Evolutionary conservation across 2,329 filamentous ascomycete species (phyloP), one percentile per base, ranked within the genome.

Genomic region (Ophiosphaerella narmari): DNA sequence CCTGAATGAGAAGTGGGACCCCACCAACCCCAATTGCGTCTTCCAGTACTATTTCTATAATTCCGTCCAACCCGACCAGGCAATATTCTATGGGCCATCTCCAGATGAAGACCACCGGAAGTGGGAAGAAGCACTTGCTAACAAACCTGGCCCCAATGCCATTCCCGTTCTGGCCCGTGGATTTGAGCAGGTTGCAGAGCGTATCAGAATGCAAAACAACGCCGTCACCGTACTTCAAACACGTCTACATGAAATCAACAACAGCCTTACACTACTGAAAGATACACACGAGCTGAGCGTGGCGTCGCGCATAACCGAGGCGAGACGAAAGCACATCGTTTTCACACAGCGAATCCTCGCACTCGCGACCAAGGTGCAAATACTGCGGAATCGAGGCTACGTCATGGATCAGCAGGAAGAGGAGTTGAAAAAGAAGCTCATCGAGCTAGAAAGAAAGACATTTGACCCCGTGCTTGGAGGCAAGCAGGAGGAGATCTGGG

Each of bases 1-100:
- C 23, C 80, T 94, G 35, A 77, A 84, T 44, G 79, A 84, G 52
- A 91, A 92, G 75, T 94, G 90, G 90, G 81, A 89, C 54, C 86
- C 88, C 1, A 74, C 80, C 23, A 82, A 80, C 69, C 80, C 84
- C 18, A 85, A 84, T 67, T 91, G 88, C 63, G 84, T 83, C 24
- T 91, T 94, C 77, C 88, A 90, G 72, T 80, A 89, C 67, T 93
- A 93, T 77, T 90, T 94, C 72, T 95, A 94, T 80, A 94, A 94
- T 75, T 86, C 89, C 59, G 89, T 92, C 55, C 86, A 88, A 56
- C 84, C 88, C 64, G 82, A 84, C 44, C 82, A 83, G 67, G 86
- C 88, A n/a, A 88, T 88, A 9, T 91, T 88, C 72, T 92, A 89
- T 73, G 83, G 86, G 57, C 88, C 88, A 2, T 79, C 83, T 13